Evolutionary conservation across 805 yeast genomes (phyloP), one percentile per base, ranked within the genome.

Genomic region (Kazachstania taianensis): DNA sequence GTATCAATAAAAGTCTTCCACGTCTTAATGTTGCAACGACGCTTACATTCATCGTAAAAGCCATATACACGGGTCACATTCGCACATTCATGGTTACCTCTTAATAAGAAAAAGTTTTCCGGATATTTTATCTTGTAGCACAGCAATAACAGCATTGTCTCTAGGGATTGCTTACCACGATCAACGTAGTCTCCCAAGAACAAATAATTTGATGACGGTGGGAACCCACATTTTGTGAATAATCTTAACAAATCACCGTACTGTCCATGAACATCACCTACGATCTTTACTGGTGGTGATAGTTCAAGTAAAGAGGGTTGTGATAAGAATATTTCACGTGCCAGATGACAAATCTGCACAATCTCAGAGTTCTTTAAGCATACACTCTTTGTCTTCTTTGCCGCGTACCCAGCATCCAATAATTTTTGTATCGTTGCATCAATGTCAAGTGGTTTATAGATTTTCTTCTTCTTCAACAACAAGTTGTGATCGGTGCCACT

Each of bases 31-130:
- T 81, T 83, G 50, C 94, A 76, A 42, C 98, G 70, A 51, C 98
- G 74, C 58, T 92, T 92, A 66, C 98, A 92, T 63, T 92, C 98
- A 62, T 92, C 98, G 57, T 86, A 92, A 54, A 92, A 92, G 2
- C 98, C 98, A 60, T 92, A 92, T 22, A 92, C 95, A 45, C 96
- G 74, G 2, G 97, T 89, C 38, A 92, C 94, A 53, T 84, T 85
- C 15, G 98, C 96, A 61, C 95, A 84, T 64, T 92, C 98, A 62
- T 92, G 98, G 61, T 92, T 92, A 15, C 98, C 98, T 48, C 98
- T 68, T 29, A 92, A 67, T 40, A 92, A 62, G 59, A 89, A 92
- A 59, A 92, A 87, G 62, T 89, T 89, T 53, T 92, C 96, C 0
- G 98, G 97, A 52, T 86, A 89, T 59, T 89, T 89, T 60, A 92